Evolutionary conservation across 805 yeast species (phyloP).

Genomic region (Pichia phayaonensis): DNA sequence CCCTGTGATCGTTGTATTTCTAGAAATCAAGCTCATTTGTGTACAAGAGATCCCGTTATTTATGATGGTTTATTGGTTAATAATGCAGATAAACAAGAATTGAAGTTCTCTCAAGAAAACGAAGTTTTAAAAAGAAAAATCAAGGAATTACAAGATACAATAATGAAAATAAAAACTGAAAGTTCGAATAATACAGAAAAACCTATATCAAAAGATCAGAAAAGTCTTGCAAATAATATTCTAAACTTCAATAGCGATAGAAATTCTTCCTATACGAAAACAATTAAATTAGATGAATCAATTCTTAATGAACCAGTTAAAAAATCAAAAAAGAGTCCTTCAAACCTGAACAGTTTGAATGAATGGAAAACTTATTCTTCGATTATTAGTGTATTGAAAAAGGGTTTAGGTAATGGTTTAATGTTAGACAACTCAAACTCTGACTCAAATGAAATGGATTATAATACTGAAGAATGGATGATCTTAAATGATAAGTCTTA

Average conservation of each 20-base stretch:
- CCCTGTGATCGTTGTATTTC: conserved; percentile 40
- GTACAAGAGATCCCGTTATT: conserved; percentile 28
- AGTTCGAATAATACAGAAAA: not conserved
- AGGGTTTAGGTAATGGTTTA: conserved; percentile 20
- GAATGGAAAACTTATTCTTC: conserved; percentile 24
- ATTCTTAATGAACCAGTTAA: not conserved
- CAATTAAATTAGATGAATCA: not conserved
- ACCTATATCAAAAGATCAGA: not conserved
- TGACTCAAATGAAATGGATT: conserved; percentile 13
- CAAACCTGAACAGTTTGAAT: not conserved
- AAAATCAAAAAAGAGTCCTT: not conserved
- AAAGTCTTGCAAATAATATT: not conserved
- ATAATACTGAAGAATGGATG: conserved; percentile 27
- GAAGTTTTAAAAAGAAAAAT: conserved; percentile 23
- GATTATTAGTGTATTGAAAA: conserved; percentile 19
- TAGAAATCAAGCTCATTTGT: conserved; percentile 25
- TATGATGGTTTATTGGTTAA: conserved; percentile 28
- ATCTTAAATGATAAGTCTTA: conserved; percentile 11
- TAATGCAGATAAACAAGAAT: conserved; percentile 18
- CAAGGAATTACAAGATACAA: conserved; percentile 20
- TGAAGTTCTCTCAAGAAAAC: conserved; percentile 22
- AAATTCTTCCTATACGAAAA: not conserved
- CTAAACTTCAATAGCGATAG: not conserved
- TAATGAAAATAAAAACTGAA: conserved; percentile 9
- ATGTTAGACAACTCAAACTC: conserved; percentile 13